Conservation (phyloP, 2,329 filamentous ascomycete genomes). For the Lecanicillium sp. region DNA sequence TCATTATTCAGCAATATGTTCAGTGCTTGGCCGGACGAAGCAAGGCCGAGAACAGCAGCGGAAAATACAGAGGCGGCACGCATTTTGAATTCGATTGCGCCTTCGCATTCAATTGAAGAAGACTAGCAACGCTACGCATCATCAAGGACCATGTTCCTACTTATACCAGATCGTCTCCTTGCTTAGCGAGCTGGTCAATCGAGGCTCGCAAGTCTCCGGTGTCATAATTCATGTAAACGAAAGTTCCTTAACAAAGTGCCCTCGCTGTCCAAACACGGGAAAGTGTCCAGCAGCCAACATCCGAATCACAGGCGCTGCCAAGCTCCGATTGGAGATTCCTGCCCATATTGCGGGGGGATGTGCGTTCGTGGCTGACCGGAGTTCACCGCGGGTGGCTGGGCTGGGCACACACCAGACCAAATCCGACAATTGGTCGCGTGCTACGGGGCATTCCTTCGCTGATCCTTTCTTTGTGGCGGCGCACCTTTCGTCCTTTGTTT, state of each 20-base stretch:
- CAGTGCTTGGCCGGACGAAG: conserved; percentile 12
- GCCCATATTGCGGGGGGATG: neutral
- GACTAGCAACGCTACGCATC: conserved; percentile 1
- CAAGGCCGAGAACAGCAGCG: neutral
- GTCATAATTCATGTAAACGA: too few species aligned
- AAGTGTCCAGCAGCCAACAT: neutral
- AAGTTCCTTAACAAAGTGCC: conserved; percentile 1
- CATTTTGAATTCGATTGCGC: neutral
- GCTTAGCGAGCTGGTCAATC: too few species aligned
- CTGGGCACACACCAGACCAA: neutral
- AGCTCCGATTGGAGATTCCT: neutral
- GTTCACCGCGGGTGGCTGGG: conserved; percentile 2
- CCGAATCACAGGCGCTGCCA: neutral
- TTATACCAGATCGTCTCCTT: too few species aligned
- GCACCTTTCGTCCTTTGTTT: too few species aligned
- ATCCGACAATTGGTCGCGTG: conserved; percentile 1
- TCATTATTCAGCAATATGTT: conserved; percentile 24
- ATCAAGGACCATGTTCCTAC: neutral
- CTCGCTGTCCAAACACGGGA: conserved; percentile 1
- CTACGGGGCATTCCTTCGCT: too few species aligned
- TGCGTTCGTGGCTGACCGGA: neutral
- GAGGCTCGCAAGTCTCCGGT: too few species aligned
- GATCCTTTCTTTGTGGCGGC: too few species aligned
- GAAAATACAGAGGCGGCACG: conserved; percentile 1
- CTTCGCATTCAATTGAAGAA: neutral